Base-by-base conservation (phyloP, 306 rosid genomes). In the Casuarina cunninghamiana region DNA sequence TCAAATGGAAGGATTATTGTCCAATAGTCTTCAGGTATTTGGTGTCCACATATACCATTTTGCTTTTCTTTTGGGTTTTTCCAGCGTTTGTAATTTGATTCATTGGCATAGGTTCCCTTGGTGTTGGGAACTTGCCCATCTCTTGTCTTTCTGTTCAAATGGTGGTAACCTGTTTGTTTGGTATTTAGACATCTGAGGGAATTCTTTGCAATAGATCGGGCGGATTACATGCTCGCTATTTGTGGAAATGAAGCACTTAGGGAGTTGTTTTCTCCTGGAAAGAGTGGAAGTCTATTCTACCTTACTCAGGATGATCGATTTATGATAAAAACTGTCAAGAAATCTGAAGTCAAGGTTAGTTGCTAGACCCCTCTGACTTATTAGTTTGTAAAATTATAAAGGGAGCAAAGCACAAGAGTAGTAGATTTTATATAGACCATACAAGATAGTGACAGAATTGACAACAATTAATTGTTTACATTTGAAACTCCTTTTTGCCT, bases 181-280 rank as follows among this genome's bases (percentile, higher is more conserved):
- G 79, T 74, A 63, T 65, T 71, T 72, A 84, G 88, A 85, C 85
- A 82, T 87, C 78, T 87, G 54, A 84, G 88, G 85, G 90, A 87
- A 17, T 71, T 87, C 39, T 87, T 84, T 77, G 88, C 80, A 57
- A 84, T 87, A 82, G 90, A 87, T 84, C 85, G 85, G 3, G 87
- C 80, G 66, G 88, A 87, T 46, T 87, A 87, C 85, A 84, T 84
- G 88, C 87, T 84, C 49, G 85, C 90, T 77, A 87, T 87, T 53
- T 87, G 90, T 5, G 88, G 88, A 68, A 80, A 82, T 75, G 88
- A 84, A 46, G 79, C 86, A 0, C 81, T 82, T 7, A 79, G 87
- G 61, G 90, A 87, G 77, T 84, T 87, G 88, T 87, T 86, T 74
- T 87, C 90, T 26, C 90, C 88, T 16, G 90, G 90, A 16, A 87